Conservation (phyloP, 768 basidiomycete genomes). For the Sistotremastrum niveocremeum region DNA sequence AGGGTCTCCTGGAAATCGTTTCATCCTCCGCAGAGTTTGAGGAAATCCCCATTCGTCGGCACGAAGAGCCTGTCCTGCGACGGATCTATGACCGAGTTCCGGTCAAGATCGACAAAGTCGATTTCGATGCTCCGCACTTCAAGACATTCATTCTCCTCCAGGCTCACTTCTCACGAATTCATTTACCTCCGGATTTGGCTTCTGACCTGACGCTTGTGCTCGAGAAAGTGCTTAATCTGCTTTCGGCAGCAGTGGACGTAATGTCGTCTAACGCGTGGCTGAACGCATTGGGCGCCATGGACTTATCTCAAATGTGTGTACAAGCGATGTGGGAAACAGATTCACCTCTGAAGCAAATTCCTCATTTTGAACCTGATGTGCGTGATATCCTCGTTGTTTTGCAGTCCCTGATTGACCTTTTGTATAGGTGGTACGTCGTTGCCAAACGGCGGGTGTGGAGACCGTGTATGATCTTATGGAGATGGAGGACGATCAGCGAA, state of each 20-base stretch:
- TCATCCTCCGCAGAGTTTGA: conserved; percentile 97
- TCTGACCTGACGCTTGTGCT: conserved; percentile 83
- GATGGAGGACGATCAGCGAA: conserved; percentile 87
- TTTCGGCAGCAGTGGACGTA: conserved; percentile 93
- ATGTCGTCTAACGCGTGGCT: conserved; percentile 97
- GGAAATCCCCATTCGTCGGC: conserved; percentile 83
- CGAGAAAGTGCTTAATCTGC: conserved; percentile 78
- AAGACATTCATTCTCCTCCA: conserved; percentile 96
- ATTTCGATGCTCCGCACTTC: conserved; percentile 94
- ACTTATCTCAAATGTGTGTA: conserved; percentile 96
- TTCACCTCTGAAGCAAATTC: conserved; percentile 89
- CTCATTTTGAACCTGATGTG: conserved; percentile 88
- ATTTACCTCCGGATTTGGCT: conserved; percentile 84
- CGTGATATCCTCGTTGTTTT: conserved; percentile 7
- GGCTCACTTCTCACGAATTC: conserved; percentile 89
- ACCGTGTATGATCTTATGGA: conserved; percentile 98
- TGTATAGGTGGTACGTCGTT: conserved; percentile 62
- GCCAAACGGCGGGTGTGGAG: conserved; percentile 68
- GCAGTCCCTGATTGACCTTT: not conserved
- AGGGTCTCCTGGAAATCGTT: conserved; percentile 91
- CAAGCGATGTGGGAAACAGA: conserved; percentile 98
- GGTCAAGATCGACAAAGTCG: conserved; percentile 72
- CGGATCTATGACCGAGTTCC: conserved; percentile 94
- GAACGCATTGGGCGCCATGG: conserved; percentile 93
- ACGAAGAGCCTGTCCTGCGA: conserved; percentile 74